These are phyloP conservation scores for Alternaria sp. DNA, from an alignment of 2,329 filamentous ascomycete species.

Conservation along the genomic window DNA sequence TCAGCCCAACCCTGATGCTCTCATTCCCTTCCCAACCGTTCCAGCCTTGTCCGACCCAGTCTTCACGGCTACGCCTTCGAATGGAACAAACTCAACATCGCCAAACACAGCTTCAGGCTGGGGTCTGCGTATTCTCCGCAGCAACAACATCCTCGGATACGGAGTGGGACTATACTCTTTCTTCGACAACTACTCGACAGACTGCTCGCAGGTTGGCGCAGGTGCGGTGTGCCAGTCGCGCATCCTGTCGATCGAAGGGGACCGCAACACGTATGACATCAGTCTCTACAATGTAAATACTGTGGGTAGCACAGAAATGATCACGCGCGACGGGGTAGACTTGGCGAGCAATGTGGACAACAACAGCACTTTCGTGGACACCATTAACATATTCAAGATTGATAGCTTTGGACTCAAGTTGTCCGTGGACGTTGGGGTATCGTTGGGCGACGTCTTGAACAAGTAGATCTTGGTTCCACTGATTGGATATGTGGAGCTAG, in stretches of 20 bases:
- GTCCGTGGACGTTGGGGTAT: background rate
- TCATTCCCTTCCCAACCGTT: slow-evolving; percentile 69
- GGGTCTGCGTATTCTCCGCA: slow-evolving; percentile 69
- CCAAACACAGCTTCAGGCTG: slow-evolving; percentile 60
- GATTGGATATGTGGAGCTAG: background rate
- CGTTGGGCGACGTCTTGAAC: background rate
- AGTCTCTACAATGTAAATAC: slow-evolving; percentile 60
- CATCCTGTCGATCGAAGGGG: slow-evolving; percentile 59
- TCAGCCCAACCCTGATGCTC: slow-evolving; percentile 81
- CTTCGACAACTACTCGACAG: slow-evolving; percentile 68
- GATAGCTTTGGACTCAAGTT: slow-evolving; percentile 16
- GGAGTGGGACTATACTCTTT: slow-evolving; percentile 74
- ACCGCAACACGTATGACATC: slow-evolving; percentile 40
- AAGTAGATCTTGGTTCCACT: background rate
- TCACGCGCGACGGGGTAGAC: slow-evolving; percentile 55
- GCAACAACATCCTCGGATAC: slow-evolving; percentile 65
- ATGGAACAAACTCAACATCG: slow-evolving; percentile 16
- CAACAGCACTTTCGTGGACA: slow-evolving; percentile 53
- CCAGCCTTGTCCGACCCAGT: slow-evolving; percentile 70
- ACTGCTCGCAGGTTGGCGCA: slow-evolving; percentile 29
- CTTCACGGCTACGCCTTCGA: slow-evolving; percentile 57
- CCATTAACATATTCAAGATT: slow-evolving; percentile 44
- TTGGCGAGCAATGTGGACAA: slow-evolving; percentile 58
- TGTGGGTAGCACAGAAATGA: slow-evolving; percentile 56
- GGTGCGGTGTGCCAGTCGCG: slow-evolving; percentile 57